Conservation (phyloP, 352 stramenopile genomes). For the Phytophthora syringae region DNA sequence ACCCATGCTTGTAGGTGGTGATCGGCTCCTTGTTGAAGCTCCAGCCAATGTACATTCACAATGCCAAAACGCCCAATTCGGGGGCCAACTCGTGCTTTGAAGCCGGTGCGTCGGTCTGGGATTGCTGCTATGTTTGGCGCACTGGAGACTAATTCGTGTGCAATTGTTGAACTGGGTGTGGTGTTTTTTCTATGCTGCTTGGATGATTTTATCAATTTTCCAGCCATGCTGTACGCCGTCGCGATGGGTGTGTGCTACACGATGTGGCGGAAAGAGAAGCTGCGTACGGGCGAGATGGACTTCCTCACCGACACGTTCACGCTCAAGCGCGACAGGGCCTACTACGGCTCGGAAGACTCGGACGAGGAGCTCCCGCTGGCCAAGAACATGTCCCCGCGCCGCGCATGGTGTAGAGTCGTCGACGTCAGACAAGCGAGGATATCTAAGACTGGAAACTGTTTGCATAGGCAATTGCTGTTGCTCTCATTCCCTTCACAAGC, state of each 20-base stretch:
- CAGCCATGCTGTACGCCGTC: conserved; percentile 65
- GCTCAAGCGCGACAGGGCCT: conserved; percentile 58
- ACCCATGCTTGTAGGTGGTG: conserved; percentile 56
- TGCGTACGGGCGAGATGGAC: conserved; percentile 44
- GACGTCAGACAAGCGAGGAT: conserved; percentile 22
- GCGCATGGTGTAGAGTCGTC: conserved; percentile 32
- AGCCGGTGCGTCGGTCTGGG: conserved; percentile 55
- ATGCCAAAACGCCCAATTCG: conserved; percentile 74
- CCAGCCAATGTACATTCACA: conserved; percentile 75
- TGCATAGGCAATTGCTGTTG: conserved; percentile 18
- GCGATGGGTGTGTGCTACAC: conserved; percentile 57
- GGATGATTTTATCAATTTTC: not conserved
- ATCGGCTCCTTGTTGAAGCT: conserved; percentile 76
- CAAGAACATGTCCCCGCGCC: conserved; percentile 70
- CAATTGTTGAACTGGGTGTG: not conserved
- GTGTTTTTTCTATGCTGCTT: conserved; percentile 11
- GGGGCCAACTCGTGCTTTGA: conserved; percentile 80
- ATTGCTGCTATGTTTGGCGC: not conserved
- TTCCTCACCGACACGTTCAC: conserved; percentile 52
- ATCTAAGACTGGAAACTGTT: conserved; percentile 32
- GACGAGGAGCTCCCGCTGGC: conserved; percentile 74
- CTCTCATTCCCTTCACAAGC: not conserved
- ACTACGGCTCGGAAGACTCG: conserved; percentile 74
- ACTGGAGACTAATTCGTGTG: conserved; percentile 5
- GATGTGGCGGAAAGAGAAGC: conserved; percentile 63